Conservation (phyloP, 2,329 filamentous ascomycete genomes). For the Fusarium protoensiforme region DNA sequence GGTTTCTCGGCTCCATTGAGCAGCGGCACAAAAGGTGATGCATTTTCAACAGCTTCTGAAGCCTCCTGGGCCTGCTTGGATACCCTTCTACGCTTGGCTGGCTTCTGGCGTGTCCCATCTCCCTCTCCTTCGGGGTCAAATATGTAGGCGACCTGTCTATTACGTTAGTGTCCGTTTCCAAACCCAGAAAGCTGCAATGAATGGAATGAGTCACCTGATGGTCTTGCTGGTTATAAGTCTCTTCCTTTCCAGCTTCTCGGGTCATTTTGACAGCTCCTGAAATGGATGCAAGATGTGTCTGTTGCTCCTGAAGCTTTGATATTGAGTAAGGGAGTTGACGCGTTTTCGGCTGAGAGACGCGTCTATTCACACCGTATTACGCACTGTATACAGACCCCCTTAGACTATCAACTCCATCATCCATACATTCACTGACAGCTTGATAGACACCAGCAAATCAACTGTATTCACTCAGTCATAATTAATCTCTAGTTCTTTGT, state of each 20-base stretch:
- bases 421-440: background rate
- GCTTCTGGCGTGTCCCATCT: conserved; percentile 49
- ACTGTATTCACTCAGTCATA: background rate
- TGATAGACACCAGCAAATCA: background rate
- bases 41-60: conserved; percentile 15
- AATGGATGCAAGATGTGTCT: background rate
- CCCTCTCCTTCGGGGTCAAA: conserved; percentile 64
- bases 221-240: conserved; percentile 54
- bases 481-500: conserved; percentile 34
- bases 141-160: conserved; percentile 67
- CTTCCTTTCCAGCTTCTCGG: conserved; percentile 33
- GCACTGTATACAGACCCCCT: conserved; percentile 29
- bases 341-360: conserved; percentile 31
- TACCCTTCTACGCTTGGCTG: conserved; percentile 68
- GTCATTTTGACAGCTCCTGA: conserved; percentile 35
- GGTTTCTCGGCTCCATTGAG: conserved; percentile 65
- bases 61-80: conserved; percentile 51
- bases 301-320: conserved; percentile 22
- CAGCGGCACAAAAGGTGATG: conserved; percentile 60
- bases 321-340: conserved; percentile 20
- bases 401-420: background rate
- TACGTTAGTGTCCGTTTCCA: conserved; percentile 22
- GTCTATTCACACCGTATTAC: conserved; percentile 16
- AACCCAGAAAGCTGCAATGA: background rate
- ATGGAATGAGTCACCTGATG: conserved; percentile 52